These are phyloP conservation scores for Heliosperma pusillum DNA, from an alignment of 148 eudicot genomes.

Conservation along the genomic window DNA sequence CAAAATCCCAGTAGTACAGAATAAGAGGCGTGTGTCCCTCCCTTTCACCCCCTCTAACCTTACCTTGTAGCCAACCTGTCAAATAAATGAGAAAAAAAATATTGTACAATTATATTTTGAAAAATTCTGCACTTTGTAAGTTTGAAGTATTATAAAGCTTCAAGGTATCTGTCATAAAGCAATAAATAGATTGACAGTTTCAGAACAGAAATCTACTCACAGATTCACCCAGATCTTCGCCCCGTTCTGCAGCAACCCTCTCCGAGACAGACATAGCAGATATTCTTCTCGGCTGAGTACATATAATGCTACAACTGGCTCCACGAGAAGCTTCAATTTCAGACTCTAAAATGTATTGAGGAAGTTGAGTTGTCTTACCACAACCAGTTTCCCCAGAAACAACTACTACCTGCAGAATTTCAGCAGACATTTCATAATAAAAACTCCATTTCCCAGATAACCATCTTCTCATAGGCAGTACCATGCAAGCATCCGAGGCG, in stretches of 20 bases:
- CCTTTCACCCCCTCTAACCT: constrained; percentile 97
- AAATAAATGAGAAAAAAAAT: constrained; percentile 2
- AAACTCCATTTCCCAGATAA: not conserved
- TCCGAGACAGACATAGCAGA: constrained; percentile 98
- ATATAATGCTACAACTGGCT: constrained; percentile 80
- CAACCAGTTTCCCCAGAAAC: constrained; percentile 99
- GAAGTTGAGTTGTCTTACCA: constrained; percentile 97
- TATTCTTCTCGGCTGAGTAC: constrained; percentile 97
- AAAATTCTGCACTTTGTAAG: not conserved
- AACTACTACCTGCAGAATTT: constrained; percentile 68
- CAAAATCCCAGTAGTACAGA: constrained; percentile 93
- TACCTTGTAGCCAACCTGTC: constrained; percentile 91
- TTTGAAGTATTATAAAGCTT: constrained; percentile 8
- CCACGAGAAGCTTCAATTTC: constrained; percentile 87
- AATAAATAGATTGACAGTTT: constrained; percentile 9
- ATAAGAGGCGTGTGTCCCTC: constrained; percentile 91
- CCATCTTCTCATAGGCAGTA: not conserved
- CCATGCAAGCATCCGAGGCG: not conserved
- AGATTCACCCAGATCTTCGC: constrained; percentile 89
- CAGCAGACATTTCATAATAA: constrained; percentile 2
- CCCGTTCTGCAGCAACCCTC: constrained; percentile 97
- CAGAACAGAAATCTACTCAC: constrained; percentile 37
- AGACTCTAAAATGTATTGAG: constrained; percentile 91
- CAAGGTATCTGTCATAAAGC: not conserved
- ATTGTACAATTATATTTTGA: not conserved